phyloP scores from a whole-genome alignment of 176 grass and related monocot species.

The Oryza glumipatula region DNA sequence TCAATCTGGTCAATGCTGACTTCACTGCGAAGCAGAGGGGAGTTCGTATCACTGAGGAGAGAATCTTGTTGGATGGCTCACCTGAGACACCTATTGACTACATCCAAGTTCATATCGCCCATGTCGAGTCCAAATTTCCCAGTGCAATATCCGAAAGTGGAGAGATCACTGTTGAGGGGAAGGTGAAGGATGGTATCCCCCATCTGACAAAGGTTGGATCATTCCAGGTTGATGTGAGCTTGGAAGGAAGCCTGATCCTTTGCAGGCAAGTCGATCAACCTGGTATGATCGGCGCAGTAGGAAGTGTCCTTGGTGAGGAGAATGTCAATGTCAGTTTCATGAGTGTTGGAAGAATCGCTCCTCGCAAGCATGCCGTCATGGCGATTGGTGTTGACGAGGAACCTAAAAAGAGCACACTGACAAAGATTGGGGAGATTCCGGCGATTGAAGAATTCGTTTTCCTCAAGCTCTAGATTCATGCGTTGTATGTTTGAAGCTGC shows the following conservation, averaged over 20 bases:
- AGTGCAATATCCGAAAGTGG: constrained; percentile 63
- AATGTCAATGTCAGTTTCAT: constrained; percentile 96
- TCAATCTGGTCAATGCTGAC: constrained; percentile 90
- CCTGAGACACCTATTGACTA: constrained; percentile 73
- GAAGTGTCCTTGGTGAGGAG: constrained; percentile 69
- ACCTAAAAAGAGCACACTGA: constrained; percentile 60
- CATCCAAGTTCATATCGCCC: constrained; percentile 76
- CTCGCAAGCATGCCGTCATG: constrained; percentile 79
- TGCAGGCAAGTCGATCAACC: constrained; percentile 89
- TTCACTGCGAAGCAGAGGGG: constrained; percentile 87
- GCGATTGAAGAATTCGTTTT: constrained; percentile 91
- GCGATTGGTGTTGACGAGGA: constrained; percentile 82
- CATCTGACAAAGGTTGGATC: constrained; percentile 81
- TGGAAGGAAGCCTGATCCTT: constrained; percentile 89
- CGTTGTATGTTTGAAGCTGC: constrained; percentile 32
- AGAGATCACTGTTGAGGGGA: constrained; percentile 68
- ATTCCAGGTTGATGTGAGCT: constrained; percentile 78
- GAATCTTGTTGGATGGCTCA: constrained; percentile 68
- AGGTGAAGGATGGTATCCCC: constrained; percentile 75
- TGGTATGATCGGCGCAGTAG: constrained; percentile 79
- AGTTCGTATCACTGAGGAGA: constrained; percentile 73
- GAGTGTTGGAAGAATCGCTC: constrained; percentile 75
- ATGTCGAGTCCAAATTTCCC: constrained; percentile 78
- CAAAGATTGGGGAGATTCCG: constrained; percentile 74
- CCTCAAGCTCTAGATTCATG: constrained; percentile 68